Evolutionary conservation across 73 alveolate species (phyloP).

Genomic region (Symbiodinium natans): DNA sequence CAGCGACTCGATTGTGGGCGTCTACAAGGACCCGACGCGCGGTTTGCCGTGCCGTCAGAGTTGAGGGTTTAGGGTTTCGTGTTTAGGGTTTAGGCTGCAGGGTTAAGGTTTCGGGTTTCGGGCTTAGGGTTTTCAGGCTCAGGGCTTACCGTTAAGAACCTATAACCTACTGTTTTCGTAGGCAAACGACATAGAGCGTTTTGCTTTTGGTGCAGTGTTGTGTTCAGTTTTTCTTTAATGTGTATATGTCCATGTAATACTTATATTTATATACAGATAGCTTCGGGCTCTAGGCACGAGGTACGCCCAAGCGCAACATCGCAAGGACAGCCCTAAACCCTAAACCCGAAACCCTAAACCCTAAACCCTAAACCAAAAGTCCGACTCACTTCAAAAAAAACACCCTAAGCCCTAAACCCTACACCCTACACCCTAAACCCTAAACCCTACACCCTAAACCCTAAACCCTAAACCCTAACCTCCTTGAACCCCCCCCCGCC

Average conservation of each 20-base stretch:
- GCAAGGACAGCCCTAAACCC: too few species aligned
- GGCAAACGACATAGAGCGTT: too few species aligned
- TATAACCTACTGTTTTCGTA: too few species aligned
- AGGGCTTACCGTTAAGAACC: neutral
- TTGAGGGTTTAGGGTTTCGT: neutral
- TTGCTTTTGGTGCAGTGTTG: too few species aligned
- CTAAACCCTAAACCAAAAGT: neutral
- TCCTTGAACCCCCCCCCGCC: too few species aligned
- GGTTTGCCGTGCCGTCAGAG: neutral
- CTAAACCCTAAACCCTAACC: neutral
- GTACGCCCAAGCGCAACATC: too few species aligned
- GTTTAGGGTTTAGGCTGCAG: neutral
- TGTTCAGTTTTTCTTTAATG: too few species aligned
- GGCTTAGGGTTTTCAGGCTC: too few species aligned
- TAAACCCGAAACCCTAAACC: neutral
- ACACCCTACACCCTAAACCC: neutral
- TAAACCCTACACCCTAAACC: neutral
- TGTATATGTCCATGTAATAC: too few species aligned
- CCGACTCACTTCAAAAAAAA: too few species aligned
- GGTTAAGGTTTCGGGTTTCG: neutral
- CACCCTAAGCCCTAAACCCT: neutral
- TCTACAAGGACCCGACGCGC: slow-evolving; percentile 27
- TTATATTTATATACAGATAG: too few species aligned
- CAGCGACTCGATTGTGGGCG: slow-evolving; percentile 89
- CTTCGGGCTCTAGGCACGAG: too few species aligned